phyloP scores from a whole-genome alignment of 192 early-diverging fungal species.

The Podila verticillata region DNA sequence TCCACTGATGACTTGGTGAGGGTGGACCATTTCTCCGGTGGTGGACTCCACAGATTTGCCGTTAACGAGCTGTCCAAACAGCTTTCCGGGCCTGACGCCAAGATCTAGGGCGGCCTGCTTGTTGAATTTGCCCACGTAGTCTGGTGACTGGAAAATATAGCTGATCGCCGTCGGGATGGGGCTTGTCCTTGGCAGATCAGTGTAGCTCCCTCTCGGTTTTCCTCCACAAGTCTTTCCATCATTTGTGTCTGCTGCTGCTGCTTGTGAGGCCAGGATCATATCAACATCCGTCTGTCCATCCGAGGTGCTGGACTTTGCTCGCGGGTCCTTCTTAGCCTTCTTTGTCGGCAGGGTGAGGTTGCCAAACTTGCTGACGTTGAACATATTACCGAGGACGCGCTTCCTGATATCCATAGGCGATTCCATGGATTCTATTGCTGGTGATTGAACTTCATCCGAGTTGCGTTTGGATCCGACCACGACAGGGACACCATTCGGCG shows the following conservation, averaged over 20 bases:
- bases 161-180: slow-evolving; percentile 63
- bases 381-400: slow-evolving; percentile 22
- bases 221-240: neutral
- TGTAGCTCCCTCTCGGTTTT: slow-evolving; percentile 5
- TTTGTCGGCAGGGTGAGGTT: slow-evolving; percentile 5
- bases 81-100: slow-evolving; percentile 73
- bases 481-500: neutral
- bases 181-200: slow-evolving; percentile 55
- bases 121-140: slow-evolving; percentile 84
- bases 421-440: neutral
- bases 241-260: slow-evolving; percentile 1
- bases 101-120: slow-evolving; percentile 69
- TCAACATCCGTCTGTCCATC: slow-evolving; percentile 23
- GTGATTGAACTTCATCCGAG: slow-evolving; percentile 12
- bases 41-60: slow-evolving; percentile 68
- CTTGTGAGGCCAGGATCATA: slow-evolving; percentile 12
- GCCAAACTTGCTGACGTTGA: slow-evolving; percentile 16
- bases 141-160: slow-evolving; percentile 82
- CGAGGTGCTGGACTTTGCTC: neutral
- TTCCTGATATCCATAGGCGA: slow-evolving; percentile 8
- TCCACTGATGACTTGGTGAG: slow-evolving; percentile 74
- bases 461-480: slow-evolving; percentile 18
- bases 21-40: slow-evolving; percentile 75
- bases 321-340: slow-evolving; percentile 19
- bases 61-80: slow-evolving; percentile 65